Conservation (phyloP, 305 asterid species). For the Plantago lanceolata region DNA sequence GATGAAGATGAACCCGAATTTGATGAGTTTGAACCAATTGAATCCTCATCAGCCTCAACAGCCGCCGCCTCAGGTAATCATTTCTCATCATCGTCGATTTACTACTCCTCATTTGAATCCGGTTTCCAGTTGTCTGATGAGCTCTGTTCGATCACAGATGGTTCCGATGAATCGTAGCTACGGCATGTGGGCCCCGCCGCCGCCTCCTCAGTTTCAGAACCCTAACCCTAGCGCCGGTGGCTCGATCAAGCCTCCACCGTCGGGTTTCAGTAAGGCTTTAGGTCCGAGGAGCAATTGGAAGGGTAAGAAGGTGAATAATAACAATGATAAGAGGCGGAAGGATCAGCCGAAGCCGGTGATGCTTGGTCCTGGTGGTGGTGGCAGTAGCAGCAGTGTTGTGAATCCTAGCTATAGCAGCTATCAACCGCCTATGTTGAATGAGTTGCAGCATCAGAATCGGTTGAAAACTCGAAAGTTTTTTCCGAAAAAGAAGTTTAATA, state of each 20-base stretch:
- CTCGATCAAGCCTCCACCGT: conserved; percentile 30
- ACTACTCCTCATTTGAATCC: neutral
- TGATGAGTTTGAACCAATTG: conserved; percentile 32
- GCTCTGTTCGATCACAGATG: conserved; percentile 34
- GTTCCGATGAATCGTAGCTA: conserved; percentile 60
- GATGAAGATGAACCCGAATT: conserved; percentile 39
- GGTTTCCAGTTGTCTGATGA: conserved; percentile 5
- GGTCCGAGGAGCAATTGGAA: conserved; percentile 82
- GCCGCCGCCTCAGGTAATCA: conserved; percentile 53
- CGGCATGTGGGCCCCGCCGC: conserved; percentile 55
- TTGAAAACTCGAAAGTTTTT: conserved; percentile 55
- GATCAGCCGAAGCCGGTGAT: conserved; percentile 34
- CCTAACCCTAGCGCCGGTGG: conserved; percentile 36
- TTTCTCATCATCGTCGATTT: neutral
- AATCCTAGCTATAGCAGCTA: conserved; percentile 40
- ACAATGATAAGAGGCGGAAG: conserved; percentile 49
- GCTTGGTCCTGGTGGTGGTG: conserved; percentile 32
- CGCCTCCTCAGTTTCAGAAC: conserved; percentile 48
- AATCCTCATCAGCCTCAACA: conserved; percentile 32
- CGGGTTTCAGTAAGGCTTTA: conserved; percentile 42
- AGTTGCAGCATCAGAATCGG: conserved; percentile 67
- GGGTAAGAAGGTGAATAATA: conserved; percentile 56
- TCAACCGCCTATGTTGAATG: conserved; percentile 59
- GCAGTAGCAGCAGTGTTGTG: conserved; percentile 33
- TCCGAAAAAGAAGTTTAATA: conserved; percentile 54